Percentiles rank a stretch among this genome's conserved stretches.
Evolutionary conservation across 2,329 filamentous ascomycete species (phyloP).

Genomic region (Zopfia rhizophila): DNA sequence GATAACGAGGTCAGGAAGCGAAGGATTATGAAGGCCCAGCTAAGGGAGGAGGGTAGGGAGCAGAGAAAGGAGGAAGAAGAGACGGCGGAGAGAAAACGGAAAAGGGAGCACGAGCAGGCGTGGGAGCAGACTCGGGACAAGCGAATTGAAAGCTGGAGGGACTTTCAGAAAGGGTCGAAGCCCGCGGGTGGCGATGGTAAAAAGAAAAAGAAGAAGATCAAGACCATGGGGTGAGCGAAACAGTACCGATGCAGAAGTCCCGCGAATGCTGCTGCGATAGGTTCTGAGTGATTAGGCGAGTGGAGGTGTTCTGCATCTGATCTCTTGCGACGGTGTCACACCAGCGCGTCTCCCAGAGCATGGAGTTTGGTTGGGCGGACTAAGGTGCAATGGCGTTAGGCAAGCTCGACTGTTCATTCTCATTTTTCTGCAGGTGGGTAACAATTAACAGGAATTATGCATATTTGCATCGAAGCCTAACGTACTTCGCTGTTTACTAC

Average conservation of each 20-base stretch:
- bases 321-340: too few species aligned
- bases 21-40: constrained; percentile 88
- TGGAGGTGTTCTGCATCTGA: too few species aligned
- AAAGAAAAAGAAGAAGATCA: constrained; percentile 57
- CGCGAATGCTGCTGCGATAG: neutral
- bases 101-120: constrained; percentile 88
- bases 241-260: neutral
- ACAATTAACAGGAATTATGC: neutral
- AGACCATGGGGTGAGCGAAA: constrained; percentile 61
- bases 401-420: too few species aligned
- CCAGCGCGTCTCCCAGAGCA: too few species aligned
- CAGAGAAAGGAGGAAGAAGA: constrained; percentile 89
- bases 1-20: constrained; percentile 89
- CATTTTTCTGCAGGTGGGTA: neutral
- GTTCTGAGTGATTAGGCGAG: too few species aligned
- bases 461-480: neutral
- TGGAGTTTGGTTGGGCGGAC: too few species aligned
- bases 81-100: constrained; percentile 68
- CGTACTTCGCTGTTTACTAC: constrained; percentile 7
- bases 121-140: constrained; percentile 95
- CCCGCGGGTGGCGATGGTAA: constrained; percentile 60
- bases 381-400: neutral
- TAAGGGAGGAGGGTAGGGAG: constrained; percentile 95
- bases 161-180: constrained; percentile 77
- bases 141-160: constrained; percentile 92